phyloP scores from a whole-genome alignment of 2,329 filamentous ascomycete genomes.

The Colletotrichum simmondsii region DNA sequence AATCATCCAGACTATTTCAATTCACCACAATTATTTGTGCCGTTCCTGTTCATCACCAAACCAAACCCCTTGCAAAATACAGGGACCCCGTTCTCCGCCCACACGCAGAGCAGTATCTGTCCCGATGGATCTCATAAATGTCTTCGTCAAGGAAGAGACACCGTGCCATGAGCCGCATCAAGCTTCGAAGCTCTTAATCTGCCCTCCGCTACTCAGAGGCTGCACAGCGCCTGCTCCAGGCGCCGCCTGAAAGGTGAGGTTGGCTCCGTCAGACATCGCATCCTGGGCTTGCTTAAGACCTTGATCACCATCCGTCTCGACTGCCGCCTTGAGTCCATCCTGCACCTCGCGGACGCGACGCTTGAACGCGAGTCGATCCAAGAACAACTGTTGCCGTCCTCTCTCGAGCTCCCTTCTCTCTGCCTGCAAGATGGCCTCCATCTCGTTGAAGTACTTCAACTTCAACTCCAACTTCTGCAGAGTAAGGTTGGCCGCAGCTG shows the following conservation, averaged over 20 bases:
- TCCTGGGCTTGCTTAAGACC: slow-evolving; percentile 60
- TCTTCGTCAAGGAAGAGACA: not conserved
- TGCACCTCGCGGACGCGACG: slow-evolving; percentile 86
- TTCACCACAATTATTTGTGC: slow-evolving; percentile 29
- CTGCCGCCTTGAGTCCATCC: slow-evolving; percentile 73
- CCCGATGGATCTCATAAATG: not conserved
- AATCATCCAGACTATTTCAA: slow-evolving; percentile 16
- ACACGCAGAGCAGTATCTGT: not conserved
- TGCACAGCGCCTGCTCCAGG: slow-evolving; percentile 57
- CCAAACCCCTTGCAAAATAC: slow-evolving; percentile 20
- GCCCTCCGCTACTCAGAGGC: slow-evolving; percentile 65
- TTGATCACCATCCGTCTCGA: slow-evolving; percentile 59
- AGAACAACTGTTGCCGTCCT: slow-evolving; percentile 90
- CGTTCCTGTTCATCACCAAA: slow-evolving; percentile 22
- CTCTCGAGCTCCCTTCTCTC: slow-evolving; percentile 94
- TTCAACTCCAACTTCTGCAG: slow-evolving; percentile 96
- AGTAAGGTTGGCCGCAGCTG: slow-evolving; percentile 91
- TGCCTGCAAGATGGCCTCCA: slow-evolving; percentile 91
- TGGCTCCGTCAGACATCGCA: slow-evolving; percentile 58
- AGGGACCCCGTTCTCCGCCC: not conserved
- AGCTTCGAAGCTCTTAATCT: slow-evolving; percentile 68
- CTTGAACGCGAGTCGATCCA: slow-evolving; percentile 92
- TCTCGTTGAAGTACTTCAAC: slow-evolving; percentile 94
- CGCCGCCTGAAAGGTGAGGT: slow-evolving; percentile 63
- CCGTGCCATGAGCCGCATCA: slow-evolving; percentile 42